These are phyloP conservation scores for Zopfia rhizophila DNA, from an alignment of 2,329 filamentous ascomycete genomes.

Conservation along the genomic window DNA sequence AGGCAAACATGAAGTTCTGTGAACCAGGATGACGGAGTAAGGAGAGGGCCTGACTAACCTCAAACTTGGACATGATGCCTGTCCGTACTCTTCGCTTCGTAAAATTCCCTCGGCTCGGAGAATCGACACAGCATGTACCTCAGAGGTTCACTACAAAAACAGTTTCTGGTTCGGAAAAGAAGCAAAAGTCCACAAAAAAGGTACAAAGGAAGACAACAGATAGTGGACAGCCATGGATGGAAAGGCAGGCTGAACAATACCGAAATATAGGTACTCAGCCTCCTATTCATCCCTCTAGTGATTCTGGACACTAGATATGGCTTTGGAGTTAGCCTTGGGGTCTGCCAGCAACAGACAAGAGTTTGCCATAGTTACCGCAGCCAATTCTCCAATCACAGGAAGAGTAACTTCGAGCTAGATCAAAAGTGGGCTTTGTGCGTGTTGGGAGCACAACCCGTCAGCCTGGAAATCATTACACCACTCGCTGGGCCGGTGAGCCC, in stretches of 20 bases:
- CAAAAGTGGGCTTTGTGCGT: too few species aligned
- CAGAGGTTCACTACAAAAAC: too few species aligned
- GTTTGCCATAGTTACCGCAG: conserved; percentile 15
- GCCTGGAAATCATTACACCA: too few species aligned
- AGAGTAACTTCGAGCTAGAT: too few species aligned
- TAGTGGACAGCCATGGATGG: conserved; percentile 4
- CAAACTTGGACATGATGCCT: conserved; percentile 36
- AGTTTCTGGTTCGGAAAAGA: too few species aligned
- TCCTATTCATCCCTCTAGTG: conserved; percentile 13
- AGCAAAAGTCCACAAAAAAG: conserved; percentile 3
- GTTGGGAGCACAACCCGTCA: too few species aligned
- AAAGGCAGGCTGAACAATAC: conserved; percentile 6
- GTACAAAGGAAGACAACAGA: conserved; percentile 1
- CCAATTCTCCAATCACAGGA: conserved; percentile 3
- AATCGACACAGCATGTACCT: too few species aligned
- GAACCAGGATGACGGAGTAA: conserved; percentile 1
- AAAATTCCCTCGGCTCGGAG: too few species aligned
- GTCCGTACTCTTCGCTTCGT: too few species aligned
- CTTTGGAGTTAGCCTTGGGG: conserved; percentile 19
- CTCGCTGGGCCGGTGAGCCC: too few species aligned
- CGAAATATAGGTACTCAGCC: conserved; percentile 10
- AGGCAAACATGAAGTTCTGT: conserved; percentile 1
- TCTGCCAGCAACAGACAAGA: conserved; percentile 10
- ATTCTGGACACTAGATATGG: conserved; percentile 11
- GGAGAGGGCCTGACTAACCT: conserved; percentile 31